phyloP scores from a whole-genome alignment of 2,329 filamentous ascomycete genomes.

The Niveomyces coronatus region DNA sequence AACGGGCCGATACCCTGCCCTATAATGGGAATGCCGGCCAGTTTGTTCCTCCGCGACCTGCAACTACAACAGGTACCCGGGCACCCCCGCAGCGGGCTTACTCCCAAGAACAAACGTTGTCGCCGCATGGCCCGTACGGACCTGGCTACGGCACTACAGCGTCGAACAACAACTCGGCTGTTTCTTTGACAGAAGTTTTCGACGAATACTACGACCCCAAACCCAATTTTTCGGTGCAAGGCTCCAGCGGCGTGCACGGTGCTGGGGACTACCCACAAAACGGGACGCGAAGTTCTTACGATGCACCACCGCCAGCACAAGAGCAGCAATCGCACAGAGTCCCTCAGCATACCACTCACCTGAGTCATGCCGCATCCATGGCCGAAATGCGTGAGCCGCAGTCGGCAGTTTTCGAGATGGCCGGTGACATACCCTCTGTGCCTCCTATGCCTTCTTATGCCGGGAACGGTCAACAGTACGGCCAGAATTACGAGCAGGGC shows the following conservation, averaged over 20 bases:
- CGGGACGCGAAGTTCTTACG: slow-evolving; percentile 33
- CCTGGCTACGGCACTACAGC: slow-evolving; percentile 5
- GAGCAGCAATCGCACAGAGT: slow-evolving; percentile 35
- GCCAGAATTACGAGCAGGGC: slow-evolving; percentile 14
- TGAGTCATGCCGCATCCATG: slow-evolving; percentile 55
- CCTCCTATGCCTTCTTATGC: slow-evolving; percentile 34
- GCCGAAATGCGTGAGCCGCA: slow-evolving; percentile 55
- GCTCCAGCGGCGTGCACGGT: slow-evolving; percentile 5
- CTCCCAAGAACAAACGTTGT: slow-evolving; percentile 14
- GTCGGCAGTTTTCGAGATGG: slow-evolving; percentile 65
- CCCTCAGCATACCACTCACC: slow-evolving; percentile 39
- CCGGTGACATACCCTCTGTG: slow-evolving; percentile 47
- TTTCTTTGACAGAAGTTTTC: slow-evolving; percentile 14
- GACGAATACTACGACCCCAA: slow-evolving; percentile 17
- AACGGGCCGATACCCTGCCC: slow-evolving; percentile 34
- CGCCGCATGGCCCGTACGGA: slow-evolving; percentile 7
- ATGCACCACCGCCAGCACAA: slow-evolving; percentile 34
- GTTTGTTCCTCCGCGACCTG: slow-evolving; percentile 40
- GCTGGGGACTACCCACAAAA: slow-evolving; percentile 11
- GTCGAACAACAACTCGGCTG: not conserved
- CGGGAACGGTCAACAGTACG: slow-evolving; percentile 21
- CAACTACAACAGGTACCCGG: slow-evolving; percentile 43
- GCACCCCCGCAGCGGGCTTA: slow-evolving; percentile 9
- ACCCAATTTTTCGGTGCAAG: slow-evolving; percentile 18
- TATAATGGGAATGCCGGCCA: slow-evolving; percentile 35